Conservation (phyloP, 371 early-diverging fungal genomes). For the Syncephalastrum monosporum region DNA sequence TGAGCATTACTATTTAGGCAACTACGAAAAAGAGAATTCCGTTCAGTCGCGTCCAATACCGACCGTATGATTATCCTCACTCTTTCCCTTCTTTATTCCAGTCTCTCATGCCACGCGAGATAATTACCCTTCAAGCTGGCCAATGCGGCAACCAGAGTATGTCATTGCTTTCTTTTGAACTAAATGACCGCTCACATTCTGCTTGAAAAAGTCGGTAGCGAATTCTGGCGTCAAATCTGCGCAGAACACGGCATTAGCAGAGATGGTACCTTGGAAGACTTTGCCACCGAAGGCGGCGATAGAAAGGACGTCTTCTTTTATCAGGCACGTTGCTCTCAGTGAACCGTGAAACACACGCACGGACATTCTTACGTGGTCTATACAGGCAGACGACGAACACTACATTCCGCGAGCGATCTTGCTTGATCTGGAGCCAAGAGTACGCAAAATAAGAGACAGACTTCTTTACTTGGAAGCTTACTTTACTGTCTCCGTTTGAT, state of each 20-base stretch:
- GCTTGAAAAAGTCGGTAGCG: constrained; percentile 72
- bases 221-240: constrained; percentile 92
- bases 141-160: constrained; percentile 98
- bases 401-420: constrained; percentile 92
- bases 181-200: background rate
- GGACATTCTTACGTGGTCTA: background rate
- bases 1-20: no score
- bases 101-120: constrained; percentile 76
- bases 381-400: constrained; percentile 89
- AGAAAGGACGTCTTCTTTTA: constrained; percentile 99
- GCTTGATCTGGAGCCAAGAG: constrained; percentile 93
- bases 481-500: constrained; percentile 5
- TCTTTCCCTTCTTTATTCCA: background rate
- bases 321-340: constrained; percentile 60
- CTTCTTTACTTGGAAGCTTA: background rate
- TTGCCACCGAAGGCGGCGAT: constrained; percentile 87
- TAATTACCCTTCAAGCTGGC: constrained; percentile 94
- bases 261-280: constrained; percentile 84
- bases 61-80: no score
- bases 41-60: no score
- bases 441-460: constrained; percentile 34
- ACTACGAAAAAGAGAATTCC: no score
- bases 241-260: constrained; percentile 88
- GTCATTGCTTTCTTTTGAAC: background rate
- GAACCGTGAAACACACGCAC: background rate